phyloP scores from a whole-genome alignment of 345 rosid species.

The Nephelium lappaceum region DNA sequence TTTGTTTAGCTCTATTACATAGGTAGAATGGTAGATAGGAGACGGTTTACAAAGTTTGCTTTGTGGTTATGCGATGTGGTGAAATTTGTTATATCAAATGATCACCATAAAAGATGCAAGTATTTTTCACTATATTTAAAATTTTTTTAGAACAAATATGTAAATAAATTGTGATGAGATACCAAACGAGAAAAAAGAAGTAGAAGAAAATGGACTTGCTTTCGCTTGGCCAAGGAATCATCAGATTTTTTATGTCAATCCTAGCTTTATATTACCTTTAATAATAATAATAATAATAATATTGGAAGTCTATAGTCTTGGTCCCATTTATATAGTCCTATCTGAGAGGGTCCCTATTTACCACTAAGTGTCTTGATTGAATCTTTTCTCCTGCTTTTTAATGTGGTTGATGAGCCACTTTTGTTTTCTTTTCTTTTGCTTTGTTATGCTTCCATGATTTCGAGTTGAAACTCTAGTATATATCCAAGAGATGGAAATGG shows the following conservation, averaged over 20 bases:
- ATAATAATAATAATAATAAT: conserved; percentile 7
- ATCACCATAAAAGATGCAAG: no score
- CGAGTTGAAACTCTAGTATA: not conserved
- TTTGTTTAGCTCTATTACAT: not conserved
- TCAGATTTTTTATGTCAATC: conserved; percentile 20
- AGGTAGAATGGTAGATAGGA: not conserved
- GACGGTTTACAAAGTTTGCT: not conserved
- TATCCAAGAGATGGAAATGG: not conserved
- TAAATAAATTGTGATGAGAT: not conserved
- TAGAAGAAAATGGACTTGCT: not conserved
- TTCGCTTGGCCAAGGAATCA: not conserved
- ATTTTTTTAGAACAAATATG: no score
- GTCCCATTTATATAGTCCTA: not conserved
- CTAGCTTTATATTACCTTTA: conserved; percentile 11
- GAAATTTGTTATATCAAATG: no score
- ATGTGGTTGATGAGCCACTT: not conserved
- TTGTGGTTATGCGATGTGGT: not conserved
- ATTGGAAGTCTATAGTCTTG: not conserved
- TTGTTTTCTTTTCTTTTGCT: not conserved
- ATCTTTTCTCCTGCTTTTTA: not conserved
- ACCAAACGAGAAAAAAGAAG: conserved; percentile 7
- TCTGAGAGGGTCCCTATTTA: not conserved
- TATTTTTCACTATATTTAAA: no score
- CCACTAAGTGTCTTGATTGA: not conserved
- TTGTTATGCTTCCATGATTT: not conserved